phyloP scores from a whole-genome alignment of 2,329 filamentous ascomycete genomes.

The Cercospora canescens region DNA sequence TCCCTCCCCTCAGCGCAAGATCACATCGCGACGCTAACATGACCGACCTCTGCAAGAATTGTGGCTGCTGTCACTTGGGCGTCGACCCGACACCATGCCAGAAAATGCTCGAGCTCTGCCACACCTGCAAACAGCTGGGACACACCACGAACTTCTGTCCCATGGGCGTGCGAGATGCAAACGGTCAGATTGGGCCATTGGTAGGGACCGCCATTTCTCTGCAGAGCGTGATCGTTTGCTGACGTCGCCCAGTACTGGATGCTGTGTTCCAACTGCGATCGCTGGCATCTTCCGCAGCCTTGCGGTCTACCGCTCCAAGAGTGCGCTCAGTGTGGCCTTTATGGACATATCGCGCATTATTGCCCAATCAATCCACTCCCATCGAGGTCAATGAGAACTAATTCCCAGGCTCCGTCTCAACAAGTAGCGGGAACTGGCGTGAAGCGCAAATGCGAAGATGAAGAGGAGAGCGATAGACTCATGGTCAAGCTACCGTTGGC shows the following conservation, averaged over 20 bases:
- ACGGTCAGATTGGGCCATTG: slow-evolving; percentile 14
- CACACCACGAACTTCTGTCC: slow-evolving; percentile 28
- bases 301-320: slow-evolving; percentile 13
- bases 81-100: slow-evolving; percentile 20
- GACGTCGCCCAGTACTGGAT: slow-evolving; percentile 19
- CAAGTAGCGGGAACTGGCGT: neutral
- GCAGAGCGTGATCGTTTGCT: neutral
- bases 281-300: slow-evolving; percentile 29
- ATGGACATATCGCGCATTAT: slow-evolving; percentile 26
- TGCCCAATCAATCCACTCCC: slow-evolving; percentile 23
- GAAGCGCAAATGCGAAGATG: neutral
- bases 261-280: slow-evolving; percentile 30
- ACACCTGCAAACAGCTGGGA: slow-evolving; percentile 21
- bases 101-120: slow-evolving; percentile 18
- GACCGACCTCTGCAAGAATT: slow-evolving; percentile 30
- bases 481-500: slow-evolving; percentile 3
- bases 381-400: neutral
- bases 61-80: slow-evolving; percentile 28
- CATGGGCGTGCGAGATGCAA: slow-evolving; percentile 8
- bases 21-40: slow-evolving; percentile 13
- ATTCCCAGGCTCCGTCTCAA: neutral
- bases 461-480: neutral
- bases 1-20: neutral
- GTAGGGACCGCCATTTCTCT: slow-evolving; percentile 9
- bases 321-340: slow-evolving; percentile 23